Conservation (phyloP, 306 rosid genomes). For the Prunus salicina region DNA sequence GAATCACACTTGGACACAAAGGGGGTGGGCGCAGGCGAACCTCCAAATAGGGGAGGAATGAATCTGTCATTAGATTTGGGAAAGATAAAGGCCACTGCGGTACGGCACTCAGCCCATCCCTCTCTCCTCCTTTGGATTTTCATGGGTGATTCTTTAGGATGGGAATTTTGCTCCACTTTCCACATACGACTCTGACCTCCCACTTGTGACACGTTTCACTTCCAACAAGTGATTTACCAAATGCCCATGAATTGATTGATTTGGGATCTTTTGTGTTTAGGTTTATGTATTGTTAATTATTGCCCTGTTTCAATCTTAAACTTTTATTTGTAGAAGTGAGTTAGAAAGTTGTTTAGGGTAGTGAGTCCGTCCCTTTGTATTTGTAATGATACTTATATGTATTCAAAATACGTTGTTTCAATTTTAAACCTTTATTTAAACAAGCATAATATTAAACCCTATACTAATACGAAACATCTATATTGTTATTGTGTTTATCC, state of each 20-base stretch:
- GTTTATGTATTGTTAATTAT: neutral
- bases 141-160: neutral
- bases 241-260: neutral
- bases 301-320: neutral
- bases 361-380: too few relatives aligned
- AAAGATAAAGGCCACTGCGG: constrained; percentile 1
- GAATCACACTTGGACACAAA: neutral
- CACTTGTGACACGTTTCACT: neutral
- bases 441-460: neutral
- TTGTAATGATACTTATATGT: too few relatives aligned
- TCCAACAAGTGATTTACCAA: neutral
- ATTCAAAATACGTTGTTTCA: neutral
- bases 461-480: too few relatives aligned
- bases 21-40: neutral
- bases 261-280: neutral
- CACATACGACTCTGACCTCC: neutral
- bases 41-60: constrained; percentile 9
- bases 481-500: too few relatives aligned
- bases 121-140: neutral
- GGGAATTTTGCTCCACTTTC: neutral
- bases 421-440: too few relatives aligned
- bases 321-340: too few relatives aligned
- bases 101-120: constrained; percentile 14
- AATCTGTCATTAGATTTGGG: constrained; percentile 2
- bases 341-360: too few relatives aligned